A percentile compares a stretch with the other conserved stretches of the same genome.
These are phyloP conservation scores for Pachysolen tannophilus DNA, from an alignment of 805 yeast species.

Conservation along the genomic window DNA sequence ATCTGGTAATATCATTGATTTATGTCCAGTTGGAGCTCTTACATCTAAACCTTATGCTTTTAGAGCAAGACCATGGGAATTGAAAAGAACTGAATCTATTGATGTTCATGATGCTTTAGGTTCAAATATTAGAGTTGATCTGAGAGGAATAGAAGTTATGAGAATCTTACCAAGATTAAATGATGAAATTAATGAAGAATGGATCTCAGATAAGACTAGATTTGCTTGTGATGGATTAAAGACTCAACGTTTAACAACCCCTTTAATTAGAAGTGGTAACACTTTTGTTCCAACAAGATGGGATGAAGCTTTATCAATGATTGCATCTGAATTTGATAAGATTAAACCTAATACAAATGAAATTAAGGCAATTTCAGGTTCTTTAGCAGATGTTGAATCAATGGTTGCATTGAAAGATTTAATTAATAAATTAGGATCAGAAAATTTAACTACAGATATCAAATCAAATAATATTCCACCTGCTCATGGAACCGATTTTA, in stretches of 20 bases:
- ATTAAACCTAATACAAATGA: conserved; percentile 59
- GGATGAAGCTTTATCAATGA: conserved; percentile 75
- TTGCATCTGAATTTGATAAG: conserved; percentile 52
- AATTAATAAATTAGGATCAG: conserved; percentile 70
- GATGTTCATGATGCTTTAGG: conserved; percentile 83
- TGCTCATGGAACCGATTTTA: conserved; percentile 63
- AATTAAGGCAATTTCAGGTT: conserved; percentile 76
- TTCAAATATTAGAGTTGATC: conserved; percentile 75
- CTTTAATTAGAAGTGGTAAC: conserved; percentile 64
- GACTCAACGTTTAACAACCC: conserved; percentile 79
- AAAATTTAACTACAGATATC: conserved; percentile 69
- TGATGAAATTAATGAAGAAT: conserved; percentile 84
- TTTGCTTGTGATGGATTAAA: conserved; percentile 81
- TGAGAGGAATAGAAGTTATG: conserved; percentile 83
- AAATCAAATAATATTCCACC: conserved; percentile 47
- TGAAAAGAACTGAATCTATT: conserved; percentile 79
- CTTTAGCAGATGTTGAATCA: conserved; percentile 75
- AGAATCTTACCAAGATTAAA: conserved; percentile 79
- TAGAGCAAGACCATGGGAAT: conserved; percentile 90
- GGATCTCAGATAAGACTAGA: conserved; percentile 85
- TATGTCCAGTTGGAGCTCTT: conserved; percentile 89
- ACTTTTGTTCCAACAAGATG: conserved; percentile 69
- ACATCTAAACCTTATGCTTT: conserved; percentile 90
- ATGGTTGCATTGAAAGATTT: conserved; percentile 78
- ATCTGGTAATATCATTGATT: conserved; percentile 80